These are phyloP conservation scores for Cordyceps sp. DNA, from an alignment of 2,329 filamentous ascomycete genomes.

Conservation along the genomic window DNA sequence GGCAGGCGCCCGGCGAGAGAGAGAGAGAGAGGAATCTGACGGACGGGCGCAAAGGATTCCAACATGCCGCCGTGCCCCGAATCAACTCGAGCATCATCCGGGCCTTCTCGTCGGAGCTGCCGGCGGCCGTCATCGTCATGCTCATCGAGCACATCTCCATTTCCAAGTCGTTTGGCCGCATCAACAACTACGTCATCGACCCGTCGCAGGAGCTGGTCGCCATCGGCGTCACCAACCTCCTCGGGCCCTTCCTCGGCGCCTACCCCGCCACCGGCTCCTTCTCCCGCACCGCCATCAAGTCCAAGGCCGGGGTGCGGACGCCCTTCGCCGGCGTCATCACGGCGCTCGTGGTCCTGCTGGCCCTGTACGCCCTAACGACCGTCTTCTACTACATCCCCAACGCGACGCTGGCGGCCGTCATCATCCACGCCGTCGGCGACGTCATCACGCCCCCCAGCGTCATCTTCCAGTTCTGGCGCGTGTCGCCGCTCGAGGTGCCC, in stretches of 20 bases:
- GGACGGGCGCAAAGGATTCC: slow-evolving; percentile 44
- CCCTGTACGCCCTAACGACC: slow-evolving; percentile 66
- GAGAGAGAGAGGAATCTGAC: neutral
- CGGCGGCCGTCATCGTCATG: slow-evolving; percentile 60
- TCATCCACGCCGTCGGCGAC: slow-evolving; percentile 81
- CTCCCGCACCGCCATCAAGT: slow-evolving; percentile 81
- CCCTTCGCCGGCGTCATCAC: slow-evolving; percentile 78
- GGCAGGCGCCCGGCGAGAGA: no score
- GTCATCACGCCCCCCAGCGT: slow-evolving; percentile 70
- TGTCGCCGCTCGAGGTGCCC: slow-evolving; percentile 64
- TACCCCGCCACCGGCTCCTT: slow-evolving; percentile 86
- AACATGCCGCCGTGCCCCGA: slow-evolving; percentile 48
- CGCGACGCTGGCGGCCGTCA: slow-evolving; percentile 60
- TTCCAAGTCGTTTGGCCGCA: slow-evolving; percentile 63
- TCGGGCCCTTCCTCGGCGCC: slow-evolving; percentile 63
- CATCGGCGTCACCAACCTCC: slow-evolving; percentile 58
- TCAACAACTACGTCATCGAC: slow-evolving; percentile 70
- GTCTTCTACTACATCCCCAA: slow-evolving; percentile 84
- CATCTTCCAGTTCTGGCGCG: slow-evolving; percentile 77
- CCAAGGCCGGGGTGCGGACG: slow-evolving; percentile 81
- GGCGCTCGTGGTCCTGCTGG: slow-evolving; percentile 63
- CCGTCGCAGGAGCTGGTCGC: slow-evolving; percentile 67
- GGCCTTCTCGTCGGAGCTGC: slow-evolving; percentile 48
- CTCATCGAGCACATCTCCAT: slow-evolving; percentile 73
- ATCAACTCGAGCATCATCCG: slow-evolving; percentile 44